These are phyloP conservation scores for Fusarium hainanense DNA, from an alignment of 2,329 filamentous ascomycete species.

Conservation along the genomic window DNA sequence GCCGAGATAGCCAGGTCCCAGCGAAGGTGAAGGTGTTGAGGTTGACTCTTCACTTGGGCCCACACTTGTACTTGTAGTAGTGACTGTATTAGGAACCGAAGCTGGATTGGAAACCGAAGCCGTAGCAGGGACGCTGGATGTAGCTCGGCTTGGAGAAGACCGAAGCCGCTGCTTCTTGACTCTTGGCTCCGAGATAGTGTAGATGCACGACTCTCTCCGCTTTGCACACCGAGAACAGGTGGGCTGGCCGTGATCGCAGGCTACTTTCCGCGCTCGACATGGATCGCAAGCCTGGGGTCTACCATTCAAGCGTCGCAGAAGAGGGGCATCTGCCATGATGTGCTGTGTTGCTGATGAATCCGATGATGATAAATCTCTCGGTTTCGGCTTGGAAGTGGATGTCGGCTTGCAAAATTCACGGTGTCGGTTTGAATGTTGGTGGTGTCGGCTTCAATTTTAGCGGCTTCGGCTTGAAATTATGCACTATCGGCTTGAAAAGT, in stretches of 20 bases:
- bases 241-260: constrained; percentile 57
- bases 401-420: not conserved
- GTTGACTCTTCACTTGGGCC: not conserved
- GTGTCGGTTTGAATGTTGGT: constrained; percentile 13
- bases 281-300: constrained; percentile 50
- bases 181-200: constrained; percentile 43
- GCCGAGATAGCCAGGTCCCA: constrained; percentile 55
- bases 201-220: constrained; percentile 53
- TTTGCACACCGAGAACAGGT: constrained; percentile 54
- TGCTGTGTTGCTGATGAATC: constrained; percentile 12
- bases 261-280: constrained; percentile 56
- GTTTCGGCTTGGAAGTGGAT: constrained; percentile 21
- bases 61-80: not conserved
- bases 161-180: constrained; percentile 31
- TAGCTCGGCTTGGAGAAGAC: constrained; percentile 6
- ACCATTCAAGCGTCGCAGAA: constrained; percentile 46
- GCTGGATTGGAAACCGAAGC: not conserved
- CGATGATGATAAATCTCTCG: constrained; percentile 18
- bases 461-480: not conserved
- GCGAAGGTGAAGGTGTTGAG: constrained; percentile 35
- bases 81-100: not conserved
- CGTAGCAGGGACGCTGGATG: not conserved
- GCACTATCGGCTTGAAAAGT: not conserved
- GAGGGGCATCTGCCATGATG: constrained; percentile 32
- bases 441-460: not conserved